These are phyloP conservation scores for Gossypium stocksii DNA, from an alignment of 345 rosid genomes.

Conservation along the genomic window DNA sequence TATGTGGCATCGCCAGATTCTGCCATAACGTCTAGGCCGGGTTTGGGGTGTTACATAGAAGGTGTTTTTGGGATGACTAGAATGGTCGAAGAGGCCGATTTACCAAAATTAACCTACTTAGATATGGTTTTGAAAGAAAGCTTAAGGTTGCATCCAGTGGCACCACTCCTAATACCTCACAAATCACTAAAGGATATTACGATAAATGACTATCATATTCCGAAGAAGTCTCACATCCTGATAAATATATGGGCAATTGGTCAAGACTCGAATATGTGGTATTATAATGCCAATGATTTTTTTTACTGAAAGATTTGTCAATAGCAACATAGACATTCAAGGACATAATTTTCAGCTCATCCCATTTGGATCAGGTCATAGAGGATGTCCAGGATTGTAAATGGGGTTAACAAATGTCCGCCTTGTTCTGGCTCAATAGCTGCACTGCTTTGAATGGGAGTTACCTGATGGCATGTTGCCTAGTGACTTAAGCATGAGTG, in stretches of 20 bases:
- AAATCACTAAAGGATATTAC: conserved; percentile 15
- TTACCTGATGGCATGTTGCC: conserved; percentile 1
- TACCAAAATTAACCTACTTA: conserved; percentile 3
- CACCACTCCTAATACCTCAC: conserved; percentile 14
- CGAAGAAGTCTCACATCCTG: conserved; percentile 13
- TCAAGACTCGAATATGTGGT: conserved; percentile 16
- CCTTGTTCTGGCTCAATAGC: not conserved
- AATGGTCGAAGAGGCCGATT: conserved; percentile 21
- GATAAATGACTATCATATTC: conserved; percentile 16
- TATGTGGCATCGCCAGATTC: too few species aligned
- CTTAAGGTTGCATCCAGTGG: conserved; percentile 12
- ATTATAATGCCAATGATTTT: not conserved
- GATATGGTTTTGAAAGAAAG: conserved; percentile 13
- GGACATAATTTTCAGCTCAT: not conserved
- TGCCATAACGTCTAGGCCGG: too few species aligned
- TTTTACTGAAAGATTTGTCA: not conserved
- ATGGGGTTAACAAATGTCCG: not conserved
- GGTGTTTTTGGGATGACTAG: conserved; percentile 19
- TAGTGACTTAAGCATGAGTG: not conserved
- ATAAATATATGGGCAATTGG: conserved; percentile 22
- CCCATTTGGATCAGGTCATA: conserved; percentile 11
- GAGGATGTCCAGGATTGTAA: conserved; percentile 12
- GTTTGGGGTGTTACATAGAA: too few species aligned
- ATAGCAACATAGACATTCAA: not conserved
- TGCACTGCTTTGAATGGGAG: conserved; percentile 12